Evolutionary conservation across 345 rosid genomes (phyloP), one percentile per base, ranked within the genome.

Genomic region (Citropsis articulata): DNA sequence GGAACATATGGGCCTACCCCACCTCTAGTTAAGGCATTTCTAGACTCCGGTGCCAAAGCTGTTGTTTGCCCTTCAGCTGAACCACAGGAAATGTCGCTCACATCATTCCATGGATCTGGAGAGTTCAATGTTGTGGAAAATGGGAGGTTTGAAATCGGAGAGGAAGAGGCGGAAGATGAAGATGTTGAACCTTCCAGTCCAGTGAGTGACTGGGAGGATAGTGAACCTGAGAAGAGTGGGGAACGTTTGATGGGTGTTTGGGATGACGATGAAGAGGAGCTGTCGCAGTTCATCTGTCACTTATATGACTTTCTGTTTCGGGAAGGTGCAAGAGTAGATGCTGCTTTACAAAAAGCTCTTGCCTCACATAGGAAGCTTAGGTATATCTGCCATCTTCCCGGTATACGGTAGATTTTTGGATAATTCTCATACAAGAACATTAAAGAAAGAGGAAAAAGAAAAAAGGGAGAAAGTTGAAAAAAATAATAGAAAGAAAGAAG

Each of bases 161-260:
- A 84, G 83, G 99, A 95, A 66, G 98, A 92, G 69, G 89, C 85
- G 4, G 98, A 95, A 28, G 94, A 92, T 31, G 98, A 95, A 73
- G 93, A 86, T 42, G 55, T 14, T 0, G 95, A 87, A 78, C 89
- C 93, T 30, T 75, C 78, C 6, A 92, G 93, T 80, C 97, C 95
- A 2, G 45, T 66, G 5, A 96, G 99, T 85, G 98, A 94, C 83
- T 96, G 99, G 99, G 99, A 91, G 84, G 99, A 96, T 76, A 91
- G 92, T 57, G 97, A 96, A 55, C 75, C 82, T 22, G 99, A 91
- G 83, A 90, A 86, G 76, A 79, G 60, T 4, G 84, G 74, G 25
- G 84, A 82, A 7, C 77, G 12, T 64, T 74, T 76, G 59, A 66
- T 65, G 35, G 90, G 88, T 33, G 84, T 88, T 73, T 88, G 97